A percentile compares a stretch with the other conserved stretches of the same genome.
Conservation (phyloP, 208 protist species). For the Crithidia fasciculata region DNA sequence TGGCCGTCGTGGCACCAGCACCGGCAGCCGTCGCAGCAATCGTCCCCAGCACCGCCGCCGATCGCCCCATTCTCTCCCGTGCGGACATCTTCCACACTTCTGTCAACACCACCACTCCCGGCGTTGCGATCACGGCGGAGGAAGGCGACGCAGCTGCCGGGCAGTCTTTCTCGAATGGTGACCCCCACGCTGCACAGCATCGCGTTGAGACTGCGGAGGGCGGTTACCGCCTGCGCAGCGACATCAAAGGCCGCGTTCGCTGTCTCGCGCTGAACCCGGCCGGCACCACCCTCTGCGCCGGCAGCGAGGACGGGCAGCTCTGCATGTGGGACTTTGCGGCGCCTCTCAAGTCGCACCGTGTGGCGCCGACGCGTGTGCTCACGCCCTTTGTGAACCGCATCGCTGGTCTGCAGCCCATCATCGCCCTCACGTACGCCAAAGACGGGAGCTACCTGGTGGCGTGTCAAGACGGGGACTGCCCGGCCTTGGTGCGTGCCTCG, state of each 20-base stretch:
- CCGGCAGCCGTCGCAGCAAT: neutral
- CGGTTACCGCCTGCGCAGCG: conserved; percentile 43
- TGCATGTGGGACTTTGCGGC: conserved; percentile 81
- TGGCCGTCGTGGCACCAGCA: conserved; percentile 4
- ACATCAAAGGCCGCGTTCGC: conserved; percentile 61
- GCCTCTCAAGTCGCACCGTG: conserved; percentile 40
- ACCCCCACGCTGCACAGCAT: no score
- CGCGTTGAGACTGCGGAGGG: conserved; percentile 7
- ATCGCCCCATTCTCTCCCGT: neutral
- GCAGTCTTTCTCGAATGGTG: neutral
- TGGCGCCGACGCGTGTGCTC: conserved; percentile 70
- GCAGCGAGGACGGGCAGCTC: conserved; percentile 72
- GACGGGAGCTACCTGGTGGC: conserved; percentile 74
- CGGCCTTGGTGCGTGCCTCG: conserved; percentile 53
- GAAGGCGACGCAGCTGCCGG: no score
- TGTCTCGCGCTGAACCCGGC: conserved; percentile 57
- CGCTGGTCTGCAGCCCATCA: conserved; percentile 73
- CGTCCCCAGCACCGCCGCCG: neutral
- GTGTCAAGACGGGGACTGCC: conserved; percentile 80
- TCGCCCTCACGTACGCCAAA: conserved; percentile 46
- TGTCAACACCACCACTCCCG: no score
- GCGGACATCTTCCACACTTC: neutral
- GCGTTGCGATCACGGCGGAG: no score
- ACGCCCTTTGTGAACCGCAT: conserved; percentile 87
- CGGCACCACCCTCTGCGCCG: conserved; percentile 63